phyloP scores from a whole-genome alignment of 1,139 yeast genomes.

The Zygotorulaspora mrakii region DNA sequence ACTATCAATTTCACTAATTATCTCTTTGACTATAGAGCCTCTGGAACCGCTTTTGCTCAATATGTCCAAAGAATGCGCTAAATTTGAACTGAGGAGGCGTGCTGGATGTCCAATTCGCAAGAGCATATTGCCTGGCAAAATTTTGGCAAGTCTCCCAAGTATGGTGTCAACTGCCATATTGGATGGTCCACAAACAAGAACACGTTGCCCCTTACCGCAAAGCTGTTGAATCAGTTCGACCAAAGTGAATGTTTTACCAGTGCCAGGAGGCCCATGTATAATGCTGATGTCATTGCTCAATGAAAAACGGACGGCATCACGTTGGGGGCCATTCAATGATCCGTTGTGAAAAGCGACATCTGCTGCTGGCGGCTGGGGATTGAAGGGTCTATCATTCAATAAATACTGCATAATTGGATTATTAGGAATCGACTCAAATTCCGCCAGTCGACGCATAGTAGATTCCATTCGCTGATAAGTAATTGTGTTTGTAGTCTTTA shows the following conservation, averaged over 20 bases:
- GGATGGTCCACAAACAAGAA: slow-evolving; percentile 92
- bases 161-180: slow-evolving; percentile 94
- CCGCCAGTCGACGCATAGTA: slow-evolving; percentile 65
- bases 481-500: slow-evolving; percentile 62
- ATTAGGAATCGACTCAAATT: slow-evolving; percentile 37
- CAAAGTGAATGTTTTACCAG: slow-evolving; percentile 80
- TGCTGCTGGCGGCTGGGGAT: slow-evolving; percentile 12
- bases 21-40: slow-evolving; percentile 62
- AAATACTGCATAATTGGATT: slow-evolving; percentile 36
- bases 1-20: slow-evolving; percentile 65
- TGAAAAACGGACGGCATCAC: slow-evolving; percentile 54
- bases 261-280: slow-evolving; percentile 78
- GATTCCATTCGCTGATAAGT: slow-evolving; percentile 79
- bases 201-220: slow-evolving; percentile 56
- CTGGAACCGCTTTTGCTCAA: slow-evolving; percentile 60
- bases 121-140: slow-evolving; percentile 50
- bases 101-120: slow-evolving; percentile 94
- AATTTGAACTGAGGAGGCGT: slow-evolving; percentile 58
- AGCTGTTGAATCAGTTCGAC: slow-evolving; percentile 82
- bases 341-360: slow-evolving; percentile 45
- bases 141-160: slow-evolving; percentile 64
- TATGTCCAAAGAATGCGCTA: slow-evolving; percentile 74
- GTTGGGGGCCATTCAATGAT: slow-evolving; percentile 68
- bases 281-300: slow-evolving; percentile 49
- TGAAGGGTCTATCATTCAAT: slow-evolving; percentile 21